Base-by-base conservation (phyloP, 768 basidiomycete species). In the Sarcodon aspratus region DNA sequence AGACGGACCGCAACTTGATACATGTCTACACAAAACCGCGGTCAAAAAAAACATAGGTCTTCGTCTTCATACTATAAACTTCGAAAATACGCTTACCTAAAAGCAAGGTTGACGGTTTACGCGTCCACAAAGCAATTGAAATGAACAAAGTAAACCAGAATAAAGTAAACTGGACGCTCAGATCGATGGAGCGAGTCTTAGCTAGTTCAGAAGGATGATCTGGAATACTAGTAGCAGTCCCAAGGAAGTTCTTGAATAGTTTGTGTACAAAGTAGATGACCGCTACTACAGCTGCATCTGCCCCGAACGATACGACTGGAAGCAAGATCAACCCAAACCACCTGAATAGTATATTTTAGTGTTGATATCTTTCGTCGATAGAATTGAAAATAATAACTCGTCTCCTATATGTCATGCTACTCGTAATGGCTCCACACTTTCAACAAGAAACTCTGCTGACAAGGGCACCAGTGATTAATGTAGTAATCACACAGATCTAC, bases 121-220 rank as follows among this genome's bases (percentile, higher is more conserved):
- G 55, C 4, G 66, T 67, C 74, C 78, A 80, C 85, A 85, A 88
- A 0, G 74, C 80, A 15, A 86, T 64, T 15, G 87, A 58, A 3
- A 82, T 74, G 37, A 86, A 59, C 55, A 85, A 70, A 0, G 85
- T 85, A 75, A 81, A 81, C 85, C 85, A 88, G 63, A 85, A 84
- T 9, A 87, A 67, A 13, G 72, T 72, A 61, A 88, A 87, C 57
- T 88, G 85, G 49, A 87, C 84, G 56, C 79, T 80, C 43, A 86
- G 69, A 59, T 88, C 85, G 50, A 88, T 88, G 5, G 83, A 78
- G 21, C 78, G 72, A 1, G 72, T 80, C 57, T 76, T 77, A 0
- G 85, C 85, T 15, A 85, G 65, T 13, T 72, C 70, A 6, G 69
- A 66, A 1, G 81, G 81, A 12, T 74, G 55, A 35, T 59, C 65